phyloP scores from a whole-genome alignment of 2,329 filamentous ascomycete species.

The Talaromyces sp. region DNA sequence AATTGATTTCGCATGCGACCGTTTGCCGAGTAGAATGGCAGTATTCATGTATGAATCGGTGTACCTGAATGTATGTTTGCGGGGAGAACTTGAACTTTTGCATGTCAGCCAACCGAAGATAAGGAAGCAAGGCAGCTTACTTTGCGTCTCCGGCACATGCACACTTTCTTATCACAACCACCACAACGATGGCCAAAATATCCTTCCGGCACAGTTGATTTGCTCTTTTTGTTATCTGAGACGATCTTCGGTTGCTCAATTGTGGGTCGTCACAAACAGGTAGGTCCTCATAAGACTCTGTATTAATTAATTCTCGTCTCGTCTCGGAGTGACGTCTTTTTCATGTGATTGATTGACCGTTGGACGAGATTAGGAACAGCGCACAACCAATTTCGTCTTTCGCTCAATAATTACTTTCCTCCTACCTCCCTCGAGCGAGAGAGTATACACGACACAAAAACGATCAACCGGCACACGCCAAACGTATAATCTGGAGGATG shows the following conservation, averaged over 20 bases:
- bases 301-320: not conserved
- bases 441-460: not conserved
- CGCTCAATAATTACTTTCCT: not conserved
- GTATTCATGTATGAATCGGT: not conserved
- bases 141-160: not conserved
- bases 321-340: slow-evolving; percentile 17
- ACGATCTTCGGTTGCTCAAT: not conserved
- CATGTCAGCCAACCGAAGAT: not conserved
- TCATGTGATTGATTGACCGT: slow-evolving; percentile 17
- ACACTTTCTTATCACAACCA: not conserved
- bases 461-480: not conserved
- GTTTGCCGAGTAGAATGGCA: not conserved
- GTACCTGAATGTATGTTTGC: not conserved
- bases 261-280: not conserved
- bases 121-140: not conserved
- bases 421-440: not conserved
- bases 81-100: not conserved
- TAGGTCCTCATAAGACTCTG: not conserved
- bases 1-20: no score
- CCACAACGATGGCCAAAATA: not conserved
- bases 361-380: not conserved
- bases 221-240: not conserved
- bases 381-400: not conserved
- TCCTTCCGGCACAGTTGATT: not conserved
- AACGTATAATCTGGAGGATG: slow-evolving; percentile 25